phyloP scores from a whole-genome alignment of 31 red algal species.

The Odonthalia washingtoniensis region DNA sequence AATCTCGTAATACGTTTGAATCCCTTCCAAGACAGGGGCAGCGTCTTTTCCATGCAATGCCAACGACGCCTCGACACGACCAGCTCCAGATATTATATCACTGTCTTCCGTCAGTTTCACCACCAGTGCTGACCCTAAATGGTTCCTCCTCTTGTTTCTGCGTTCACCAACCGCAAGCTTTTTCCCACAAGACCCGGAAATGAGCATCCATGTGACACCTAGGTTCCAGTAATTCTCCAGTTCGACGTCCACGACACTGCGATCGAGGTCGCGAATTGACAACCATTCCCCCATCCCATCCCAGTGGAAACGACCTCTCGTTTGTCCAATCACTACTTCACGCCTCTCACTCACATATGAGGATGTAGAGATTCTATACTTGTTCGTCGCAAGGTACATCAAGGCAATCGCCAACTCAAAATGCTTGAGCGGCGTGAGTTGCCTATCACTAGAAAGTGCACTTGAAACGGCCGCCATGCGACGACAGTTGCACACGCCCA shows the following conservation, averaged over 20 bases:
- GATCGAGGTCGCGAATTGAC: neutral
- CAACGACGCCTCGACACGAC: no score
- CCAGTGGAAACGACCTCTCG: neutral
- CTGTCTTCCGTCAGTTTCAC: no score
- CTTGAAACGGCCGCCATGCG: no score
- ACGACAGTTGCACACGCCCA: no score
- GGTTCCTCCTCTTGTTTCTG: neutral
- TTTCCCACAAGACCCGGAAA: neutral
- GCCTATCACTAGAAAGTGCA: no score
- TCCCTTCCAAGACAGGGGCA: no score
- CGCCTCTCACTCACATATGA: neutral
- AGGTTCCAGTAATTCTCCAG: constrained; percentile 3
- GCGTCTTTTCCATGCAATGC: no score
- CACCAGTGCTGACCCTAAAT: constrained; percentile 4
- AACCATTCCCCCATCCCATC: constrained; percentile 11
- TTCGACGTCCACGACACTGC: neutral
- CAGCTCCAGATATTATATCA: no score
- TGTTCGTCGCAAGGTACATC: neutral
- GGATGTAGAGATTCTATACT: neutral
- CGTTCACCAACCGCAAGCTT: constrained; percentile 21
- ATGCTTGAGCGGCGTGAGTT: neutral
- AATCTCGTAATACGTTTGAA: no score
- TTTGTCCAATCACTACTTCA: neutral
- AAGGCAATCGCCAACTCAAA: neutral
- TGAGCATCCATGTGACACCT: constrained; percentile 10